These are phyloP conservation scores for Fagopyrum esculentum DNA, from an alignment of 148 eudicot genomes.

Conservation along the genomic window DNA sequence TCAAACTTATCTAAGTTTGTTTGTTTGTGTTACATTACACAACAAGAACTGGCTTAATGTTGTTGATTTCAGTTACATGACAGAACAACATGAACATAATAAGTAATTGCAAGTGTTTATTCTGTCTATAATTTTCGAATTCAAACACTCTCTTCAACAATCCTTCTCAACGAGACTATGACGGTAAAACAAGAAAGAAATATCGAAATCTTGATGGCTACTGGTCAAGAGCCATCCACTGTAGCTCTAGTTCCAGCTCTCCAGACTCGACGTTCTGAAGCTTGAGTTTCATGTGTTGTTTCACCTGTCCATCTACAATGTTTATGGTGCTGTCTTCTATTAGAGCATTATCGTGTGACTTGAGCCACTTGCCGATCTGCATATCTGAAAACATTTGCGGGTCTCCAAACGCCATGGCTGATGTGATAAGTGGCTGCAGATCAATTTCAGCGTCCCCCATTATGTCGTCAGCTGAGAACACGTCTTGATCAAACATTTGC, in stretches of 20 bases:
- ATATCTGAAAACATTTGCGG: constrained; percentile 69
- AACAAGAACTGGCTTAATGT: not conserved
- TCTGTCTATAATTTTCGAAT: not conserved
- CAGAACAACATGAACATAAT: not conserved
- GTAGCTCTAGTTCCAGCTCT: constrained; percentile 57
- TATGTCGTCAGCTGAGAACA: constrained; percentile 90
- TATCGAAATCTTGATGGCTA: constrained; percentile 15
- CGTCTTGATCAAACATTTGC: constrained; percentile 87
- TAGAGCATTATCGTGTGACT: constrained; percentile 67
- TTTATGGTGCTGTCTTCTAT: constrained; percentile 68
- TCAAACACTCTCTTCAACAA: not conserved
- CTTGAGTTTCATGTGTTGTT: constrained; percentile 58
- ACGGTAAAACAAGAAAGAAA: not conserved
- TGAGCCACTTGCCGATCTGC: constrained; percentile 97
- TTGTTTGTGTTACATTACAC: not conserved
- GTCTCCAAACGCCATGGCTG: constrained; percentile 87
- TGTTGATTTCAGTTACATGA: not conserved
- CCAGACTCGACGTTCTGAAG: constrained; percentile 93
- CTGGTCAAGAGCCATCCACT: constrained; percentile 81
- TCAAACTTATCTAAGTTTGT: too few relatives aligned
- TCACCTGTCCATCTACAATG: constrained; percentile 65
- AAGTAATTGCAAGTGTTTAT: not conserved
- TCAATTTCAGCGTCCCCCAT: constrained; percentile 96
- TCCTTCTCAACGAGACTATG: not conserved
- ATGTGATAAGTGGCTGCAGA: constrained; percentile 80